Percentiles rank a stretch among this genome's conserved stretches.
These are phyloP conservation scores for Zygoascus flipseniorum DNA, from an alignment of 805 yeast species.

Conservation along the genomic window DNA sequence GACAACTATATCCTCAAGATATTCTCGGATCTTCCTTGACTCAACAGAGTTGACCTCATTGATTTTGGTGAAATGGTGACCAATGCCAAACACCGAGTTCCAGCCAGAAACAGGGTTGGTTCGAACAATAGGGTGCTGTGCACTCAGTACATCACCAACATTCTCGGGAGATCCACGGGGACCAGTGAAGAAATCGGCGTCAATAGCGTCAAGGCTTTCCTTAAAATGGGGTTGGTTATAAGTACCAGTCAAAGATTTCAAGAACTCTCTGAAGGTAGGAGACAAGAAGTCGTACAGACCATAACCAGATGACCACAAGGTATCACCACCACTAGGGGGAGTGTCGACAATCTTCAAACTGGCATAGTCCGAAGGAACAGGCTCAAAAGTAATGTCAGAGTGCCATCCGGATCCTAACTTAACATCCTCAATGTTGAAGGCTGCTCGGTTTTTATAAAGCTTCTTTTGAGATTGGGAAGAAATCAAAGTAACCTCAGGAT, in stretches of 20 bases:
- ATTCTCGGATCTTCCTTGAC: constrained; percentile 38
- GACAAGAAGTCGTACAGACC: constrained; percentile 48
- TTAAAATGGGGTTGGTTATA: constrained; percentile 18
- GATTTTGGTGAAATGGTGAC: constrained; percentile 42
- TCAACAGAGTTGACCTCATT: constrained; percentile 46
- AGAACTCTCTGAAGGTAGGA: constrained; percentile 38
- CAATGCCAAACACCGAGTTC: constrained; percentile 49
- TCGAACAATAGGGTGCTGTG: constrained; percentile 49
- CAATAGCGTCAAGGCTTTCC: constrained; percentile 7
- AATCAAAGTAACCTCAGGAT: constrained; percentile 24
- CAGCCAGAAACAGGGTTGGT: constrained; percentile 62
- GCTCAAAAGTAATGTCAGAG: constrained; percentile 69
- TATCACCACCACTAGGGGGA: constrained; percentile 48
- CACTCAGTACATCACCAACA: constrained; percentile 20
- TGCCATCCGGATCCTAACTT: constrained; percentile 44
- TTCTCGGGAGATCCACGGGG: constrained; percentile 25
- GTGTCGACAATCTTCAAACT: constrained; percentile 55
- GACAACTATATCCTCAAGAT: constrained; percentile 42
- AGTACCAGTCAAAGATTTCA: constrained; percentile 31
- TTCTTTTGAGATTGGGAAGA: constrained; percentile 16
- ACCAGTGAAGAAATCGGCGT: constrained; percentile 16
- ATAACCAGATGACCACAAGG: constrained; percentile 45
- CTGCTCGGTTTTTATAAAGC: not conserved
- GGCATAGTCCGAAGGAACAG: constrained; percentile 67
- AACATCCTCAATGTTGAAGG: not conserved